These are phyloP conservation scores for Candida morakotiae DNA, from an alignment of 805 yeast species.

Conservation along the genomic window DNA sequence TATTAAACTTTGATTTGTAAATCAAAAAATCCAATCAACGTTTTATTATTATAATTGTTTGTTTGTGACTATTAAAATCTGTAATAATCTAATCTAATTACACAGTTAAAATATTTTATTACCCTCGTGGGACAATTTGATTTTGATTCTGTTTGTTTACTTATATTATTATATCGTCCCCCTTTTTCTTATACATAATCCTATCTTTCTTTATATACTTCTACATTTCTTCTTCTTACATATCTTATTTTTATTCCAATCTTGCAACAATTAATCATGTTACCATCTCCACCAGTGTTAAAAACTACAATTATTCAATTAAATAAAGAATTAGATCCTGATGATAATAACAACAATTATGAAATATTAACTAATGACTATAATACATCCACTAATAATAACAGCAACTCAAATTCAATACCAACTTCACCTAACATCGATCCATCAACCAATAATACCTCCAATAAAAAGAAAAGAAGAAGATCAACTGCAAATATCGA, in stretches of 20 bases:
- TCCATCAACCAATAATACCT: not conserved
- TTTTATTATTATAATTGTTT: too few species aligned
- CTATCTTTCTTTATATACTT: not conserved
- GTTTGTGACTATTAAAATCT: too few species aligned
- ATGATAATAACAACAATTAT: slow-evolving; percentile 30
- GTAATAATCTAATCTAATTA: too few species aligned
- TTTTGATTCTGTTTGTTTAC: not conserved
- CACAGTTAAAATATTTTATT: too few species aligned
- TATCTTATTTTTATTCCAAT: too few species aligned
- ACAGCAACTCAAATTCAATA: not conserved
- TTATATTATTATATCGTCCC: not conserved
- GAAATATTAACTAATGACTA: slow-evolving; percentile 41
- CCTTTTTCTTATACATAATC: not conserved
- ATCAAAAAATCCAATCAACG: too few species aligned
- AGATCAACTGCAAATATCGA: slow-evolving; percentile 35
- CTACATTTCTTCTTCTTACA: not conserved
- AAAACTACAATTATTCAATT: slow-evolving; percentile 43
- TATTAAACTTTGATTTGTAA: too few species aligned
- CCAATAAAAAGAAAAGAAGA: slow-evolving; percentile 31
- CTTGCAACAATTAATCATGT: slow-evolving; percentile 7
- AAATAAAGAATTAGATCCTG: slow-evolving; percentile 39
- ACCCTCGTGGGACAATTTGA: not conserved
- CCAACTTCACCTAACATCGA: slow-evolving; percentile 7
- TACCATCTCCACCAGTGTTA: slow-evolving; percentile 39
- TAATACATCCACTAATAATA: slow-evolving; percentile 8